Evolutionary conservation across 2,329 filamentous ascomycete genomes (phyloP).

Genomic region (Sarocladium strictum): DNA sequence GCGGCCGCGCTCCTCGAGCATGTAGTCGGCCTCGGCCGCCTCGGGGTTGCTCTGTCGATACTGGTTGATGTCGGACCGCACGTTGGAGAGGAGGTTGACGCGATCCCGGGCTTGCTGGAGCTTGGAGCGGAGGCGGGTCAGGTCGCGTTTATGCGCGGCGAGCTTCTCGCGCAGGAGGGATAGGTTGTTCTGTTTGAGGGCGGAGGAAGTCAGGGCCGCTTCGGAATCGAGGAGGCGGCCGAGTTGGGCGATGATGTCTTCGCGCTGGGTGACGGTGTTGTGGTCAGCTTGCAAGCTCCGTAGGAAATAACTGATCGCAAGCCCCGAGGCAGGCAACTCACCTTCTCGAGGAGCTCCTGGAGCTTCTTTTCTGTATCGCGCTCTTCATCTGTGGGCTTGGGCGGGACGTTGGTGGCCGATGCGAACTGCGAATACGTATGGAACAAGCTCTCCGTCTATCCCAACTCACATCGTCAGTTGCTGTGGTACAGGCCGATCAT

Average conservation of each 20-base stretch:
- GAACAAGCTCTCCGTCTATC: slow-evolving; percentile 75
- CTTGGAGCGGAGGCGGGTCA: slow-evolving; percentile 65
- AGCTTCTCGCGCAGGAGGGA: slow-evolving; percentile 87
- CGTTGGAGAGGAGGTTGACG: slow-evolving; percentile 83
- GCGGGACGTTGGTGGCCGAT: slow-evolving; percentile 68
- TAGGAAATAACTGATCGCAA: neutral
- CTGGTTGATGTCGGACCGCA: slow-evolving; percentile 85
- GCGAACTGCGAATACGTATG: slow-evolving; percentile 90
- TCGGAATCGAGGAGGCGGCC: slow-evolving; percentile 89
- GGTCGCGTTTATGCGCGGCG: slow-evolving; percentile 77
- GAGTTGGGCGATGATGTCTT: slow-evolving; percentile 74
- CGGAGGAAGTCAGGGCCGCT: slow-evolving; percentile 77
- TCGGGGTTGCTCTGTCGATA: slow-evolving; percentile 79
- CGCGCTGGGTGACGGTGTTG: slow-evolving; percentile 56
- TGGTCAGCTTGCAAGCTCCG: neutral
- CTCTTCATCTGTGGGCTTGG: slow-evolving; percentile 83
- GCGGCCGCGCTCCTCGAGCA: slow-evolving; percentile 81
- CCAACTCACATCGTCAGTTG: neutral
- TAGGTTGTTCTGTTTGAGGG: slow-evolving; percentile 95
- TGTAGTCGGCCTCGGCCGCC: slow-evolving; percentile 88
- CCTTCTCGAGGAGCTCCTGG: slow-evolving; percentile 78
- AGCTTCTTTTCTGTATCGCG: slow-evolving; percentile 71
- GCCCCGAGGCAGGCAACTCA: slow-evolving; percentile 33
- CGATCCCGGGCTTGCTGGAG: slow-evolving; percentile 77
- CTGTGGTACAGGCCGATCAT: neutral